Conservation (phyloP, 2,329 filamentous ascomycete genomes). For the Hypoxylon sp. region DNA sequence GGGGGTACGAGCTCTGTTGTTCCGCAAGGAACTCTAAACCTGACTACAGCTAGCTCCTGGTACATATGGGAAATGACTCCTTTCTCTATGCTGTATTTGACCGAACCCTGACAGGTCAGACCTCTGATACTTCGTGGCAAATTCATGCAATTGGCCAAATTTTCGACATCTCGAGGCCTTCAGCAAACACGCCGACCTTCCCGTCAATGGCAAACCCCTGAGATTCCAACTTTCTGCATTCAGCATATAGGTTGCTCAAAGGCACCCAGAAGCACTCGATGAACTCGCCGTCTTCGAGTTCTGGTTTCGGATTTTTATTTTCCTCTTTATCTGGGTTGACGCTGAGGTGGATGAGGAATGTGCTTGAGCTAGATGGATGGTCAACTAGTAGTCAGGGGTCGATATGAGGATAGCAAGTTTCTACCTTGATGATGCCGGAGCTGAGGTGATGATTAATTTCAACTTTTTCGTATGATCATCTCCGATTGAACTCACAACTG, state of each 20-base stretch:
- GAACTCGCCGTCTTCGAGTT: slow-evolving; percentile 65
- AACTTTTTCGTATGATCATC: background rate
- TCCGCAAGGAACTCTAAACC: no score
- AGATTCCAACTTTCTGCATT: slow-evolving; percentile 59
- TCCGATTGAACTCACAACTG: slow-evolving; percentile 45
- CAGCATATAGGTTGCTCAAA: slow-evolving; percentile 59
- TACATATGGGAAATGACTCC: no score
- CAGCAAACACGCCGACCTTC: slow-evolving; percentile 52
- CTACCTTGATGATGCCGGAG: slow-evolving; percentile 51
- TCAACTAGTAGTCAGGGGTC: slow-evolving; percentile 1
- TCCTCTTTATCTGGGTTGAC: slow-evolving; percentile 59
- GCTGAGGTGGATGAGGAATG: slow-evolving; percentile 58
- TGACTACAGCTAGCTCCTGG: no score
- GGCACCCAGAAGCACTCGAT: slow-evolving; percentile 66
- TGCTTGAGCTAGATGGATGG: slow-evolving; percentile 45
- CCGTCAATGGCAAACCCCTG: slow-evolving; percentile 52
- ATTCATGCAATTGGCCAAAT: slow-evolving; percentile 36
- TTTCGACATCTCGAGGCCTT: slow-evolving; percentile 50
- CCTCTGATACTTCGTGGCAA: background rate
- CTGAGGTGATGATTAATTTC: slow-evolving; percentile 30
- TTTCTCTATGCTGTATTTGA: no score
- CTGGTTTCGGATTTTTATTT: slow-evolving; percentile 61
- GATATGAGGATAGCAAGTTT: background rate
- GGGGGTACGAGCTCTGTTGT: no score
- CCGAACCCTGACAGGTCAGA: no score